Base-by-base conservation (phyloP, 1,284 basidiomycete genomes). In the Inonotus obliquus region DNA sequence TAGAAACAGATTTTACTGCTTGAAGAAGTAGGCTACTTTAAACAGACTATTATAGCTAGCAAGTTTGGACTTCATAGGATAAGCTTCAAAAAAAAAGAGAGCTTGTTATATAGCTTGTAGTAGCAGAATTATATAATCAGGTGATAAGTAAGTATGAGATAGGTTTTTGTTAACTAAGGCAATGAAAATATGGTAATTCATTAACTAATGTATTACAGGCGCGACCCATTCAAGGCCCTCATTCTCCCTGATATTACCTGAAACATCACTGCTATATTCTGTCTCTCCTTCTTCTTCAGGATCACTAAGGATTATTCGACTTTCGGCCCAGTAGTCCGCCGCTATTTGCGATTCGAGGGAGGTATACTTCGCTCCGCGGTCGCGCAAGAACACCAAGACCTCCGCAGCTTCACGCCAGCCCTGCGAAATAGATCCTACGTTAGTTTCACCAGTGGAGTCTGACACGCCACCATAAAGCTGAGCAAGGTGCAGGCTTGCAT, bases 331-430 rank as follows among this genome's bases (percentile, higher is more conserved):
- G 27, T 63, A 90, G 41, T 84, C 83, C 23, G 77, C 84, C 67
- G 82, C 79, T 35, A 81, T 76, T 52, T 69, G 70, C 52, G 70
- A 72, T 47, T 76, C 75, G 61, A 87, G 70, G 17, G 76, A 74
- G 29, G 84, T 79, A 67, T 91, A 80, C 72, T 81, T 84, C 45
- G 87, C 90, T 0, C 89, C 89, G 59, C 81, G 77, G 65, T 72
- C 72, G 68, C 76, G 79, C 73, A 92, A 73, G 71, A 86, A 91
- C 49, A 72, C 70, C 32, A 89, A 73, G 1, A 91, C 83, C 72
- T 92, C 89, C 38, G 73, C 73, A 47, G 81, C 83, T 67, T 72
- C 74, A 63, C 89, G 77, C 78, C 82, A 87, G 25, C 85, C 87
- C 17, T 69, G 70, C 44, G 25, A 39, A 19, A 17, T 56, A 57